Evolutionary conservation across 1,139 yeast species (phyloP), one percentile per base, ranked within the genome.

Genomic region (Candida anutae): DNA sequence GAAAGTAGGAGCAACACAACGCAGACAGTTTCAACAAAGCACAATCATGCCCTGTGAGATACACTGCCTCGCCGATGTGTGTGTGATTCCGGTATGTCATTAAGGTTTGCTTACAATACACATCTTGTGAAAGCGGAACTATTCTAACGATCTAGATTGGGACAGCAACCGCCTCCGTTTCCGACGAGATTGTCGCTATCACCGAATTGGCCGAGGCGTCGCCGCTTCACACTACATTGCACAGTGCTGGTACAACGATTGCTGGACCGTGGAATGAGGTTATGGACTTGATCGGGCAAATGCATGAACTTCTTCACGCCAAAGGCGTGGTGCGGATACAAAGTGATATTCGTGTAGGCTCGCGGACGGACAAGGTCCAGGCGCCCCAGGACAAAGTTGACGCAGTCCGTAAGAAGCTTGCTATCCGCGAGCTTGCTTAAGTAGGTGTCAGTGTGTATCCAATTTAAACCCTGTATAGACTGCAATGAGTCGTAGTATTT

Each of bases 181-280:
- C 93, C 4, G 82, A 79, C 41, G 84, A 83, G 43, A 76, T 85
- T 22, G 74, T 93, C 11, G 62, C 69, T 26, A 74, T 81, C 23
- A 87, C 85, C 34, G 59, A 68, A 25, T 53, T 74, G 28, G 75
- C 85, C 16, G 64, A 77, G 32, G 64, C 63, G 10, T 73, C 82
- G 13, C 75, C 70, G 5, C 60, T 85, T 30, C 66, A 74, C 29
- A 75, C 80, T 33, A 75, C 83, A 1, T 59, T 85, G 38, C 95
- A 85, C 53, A 78, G 90, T 39, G 95, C 95, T 2, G 95, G 95
- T 5, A 84, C 95, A 6, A 83, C 95, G 4, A 79, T 84, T 44
- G 82, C 81, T 43, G 95, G 95, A 0, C 87, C 87, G n/a, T 85
- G 95, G 95, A 74, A 76, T 45, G 83, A 80, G 31, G 95, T 85